Evolutionary conservation across 352 stramenopile species (phyloP).

Genomic region (Globisporangium lucens): DNA sequence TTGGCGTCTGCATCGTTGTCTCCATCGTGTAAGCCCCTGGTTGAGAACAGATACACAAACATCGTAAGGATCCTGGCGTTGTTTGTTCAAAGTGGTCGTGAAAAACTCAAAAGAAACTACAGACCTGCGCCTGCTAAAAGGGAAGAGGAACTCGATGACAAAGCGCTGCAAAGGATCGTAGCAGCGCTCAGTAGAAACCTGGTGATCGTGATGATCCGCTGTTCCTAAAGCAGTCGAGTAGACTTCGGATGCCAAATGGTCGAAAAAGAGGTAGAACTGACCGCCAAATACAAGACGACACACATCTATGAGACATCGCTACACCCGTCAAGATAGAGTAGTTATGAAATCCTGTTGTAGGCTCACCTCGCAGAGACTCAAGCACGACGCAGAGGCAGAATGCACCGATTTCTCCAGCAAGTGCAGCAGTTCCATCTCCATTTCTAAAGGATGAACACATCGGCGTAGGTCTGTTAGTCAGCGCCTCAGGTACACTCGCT

Average conservation of each 20-base stretch:
- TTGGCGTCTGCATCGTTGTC: not conserved
- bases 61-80: not conserved
- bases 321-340: not conserved
- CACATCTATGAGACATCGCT: not conserved
- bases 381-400: conserved; percentile 2
- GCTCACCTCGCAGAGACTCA: conserved; percentile 5
- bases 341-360: not conserved
- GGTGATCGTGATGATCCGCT: too few species aligned
- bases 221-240: not conserved
- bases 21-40: not conserved
- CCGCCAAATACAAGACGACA: not conserved
- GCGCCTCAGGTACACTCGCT: not conserved
- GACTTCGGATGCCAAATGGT: not conserved
- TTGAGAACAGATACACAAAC: not conserved
- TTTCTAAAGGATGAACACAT: not conserved
- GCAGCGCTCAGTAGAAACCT: not conserved
- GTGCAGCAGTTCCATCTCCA: conserved; percentile 10
- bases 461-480: not conserved
- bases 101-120: not conserved
- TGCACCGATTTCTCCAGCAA: conserved; percentile 3
- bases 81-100: not conserved
- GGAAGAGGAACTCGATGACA: conserved; percentile 10
- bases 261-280: conserved; percentile 8
- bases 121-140: conserved; percentile 10
- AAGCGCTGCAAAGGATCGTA: not conserved